Percentiles rank a stretch among this genome's conserved stretches.
Evolutionary conservation across 176 grass and related monocot species (phyloP).

Genomic region (Elaeis guineensis): DNA sequence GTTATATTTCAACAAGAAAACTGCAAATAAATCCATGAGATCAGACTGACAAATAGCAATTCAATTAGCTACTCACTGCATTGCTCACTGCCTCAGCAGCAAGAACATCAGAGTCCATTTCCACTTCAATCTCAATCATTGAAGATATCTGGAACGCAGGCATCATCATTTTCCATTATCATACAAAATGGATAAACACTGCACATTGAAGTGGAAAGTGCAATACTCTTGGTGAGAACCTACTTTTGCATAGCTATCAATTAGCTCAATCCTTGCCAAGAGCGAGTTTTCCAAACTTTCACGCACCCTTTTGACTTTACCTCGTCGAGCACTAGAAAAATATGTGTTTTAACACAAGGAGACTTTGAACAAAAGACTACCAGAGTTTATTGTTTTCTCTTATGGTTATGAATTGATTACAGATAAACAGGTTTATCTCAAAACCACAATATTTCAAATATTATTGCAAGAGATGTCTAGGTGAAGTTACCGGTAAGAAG

Average conservation of each 20-base stretch:
- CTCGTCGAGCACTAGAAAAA: slow-evolving; percentile 54
- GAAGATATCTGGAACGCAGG: slow-evolving; percentile 64
- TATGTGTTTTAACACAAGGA: neutral
- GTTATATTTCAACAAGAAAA: too few relatives aligned
- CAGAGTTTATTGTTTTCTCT: too few relatives aligned
- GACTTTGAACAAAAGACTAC: neutral
- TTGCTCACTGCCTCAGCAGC: slow-evolving; percentile 81
- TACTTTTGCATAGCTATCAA: slow-evolving; percentile 93
- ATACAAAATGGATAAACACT: slow-evolving; percentile 10
- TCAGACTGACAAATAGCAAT: neutral
- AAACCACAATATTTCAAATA: too few relatives aligned
- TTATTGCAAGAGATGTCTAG: neutral
- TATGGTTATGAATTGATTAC: too few relatives aligned
- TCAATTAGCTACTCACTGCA: slow-evolving; percentile 50
- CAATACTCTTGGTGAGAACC: slow-evolving; percentile 13
- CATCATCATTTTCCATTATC: slow-evolving; percentile 12
- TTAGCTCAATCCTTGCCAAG: slow-evolving; percentile 70
- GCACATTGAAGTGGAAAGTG: slow-evolving; percentile 2
- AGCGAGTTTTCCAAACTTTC: slow-evolving; percentile 84
- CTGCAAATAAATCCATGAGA: too few relatives aligned
- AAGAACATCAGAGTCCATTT: slow-evolving; percentile 94
- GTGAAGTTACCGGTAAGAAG: slow-evolving; percentile 72
- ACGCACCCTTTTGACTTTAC: slow-evolving; percentile 68
- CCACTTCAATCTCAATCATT: slow-evolving; percentile 99
- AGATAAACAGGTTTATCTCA: too few relatives aligned